A percentile compares a stretch with the other conserved stretches of the same genome.
Conservation (phyloP, 2,329 filamentous ascomycete genomes). For the Arthroderma sp. region DNA sequence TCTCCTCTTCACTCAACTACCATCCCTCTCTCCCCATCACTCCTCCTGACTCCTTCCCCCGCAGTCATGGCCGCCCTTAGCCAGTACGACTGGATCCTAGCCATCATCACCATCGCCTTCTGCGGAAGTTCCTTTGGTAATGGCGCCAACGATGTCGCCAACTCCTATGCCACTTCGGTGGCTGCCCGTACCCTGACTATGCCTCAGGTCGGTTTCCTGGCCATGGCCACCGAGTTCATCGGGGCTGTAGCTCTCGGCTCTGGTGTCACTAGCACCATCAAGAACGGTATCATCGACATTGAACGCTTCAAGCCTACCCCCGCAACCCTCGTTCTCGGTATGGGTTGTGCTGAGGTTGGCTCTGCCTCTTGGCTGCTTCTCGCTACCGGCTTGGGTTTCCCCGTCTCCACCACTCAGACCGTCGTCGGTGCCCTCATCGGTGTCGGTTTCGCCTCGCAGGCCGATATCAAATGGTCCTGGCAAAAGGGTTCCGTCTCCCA, state of each 20-base stretch:
- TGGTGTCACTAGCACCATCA: constrained; percentile 32
- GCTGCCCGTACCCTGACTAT: constrained; percentile 40
- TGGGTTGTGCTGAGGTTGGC: constrained; percentile 26
- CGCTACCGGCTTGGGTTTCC: constrained; percentile 24
- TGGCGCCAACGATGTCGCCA: constrained; percentile 40
- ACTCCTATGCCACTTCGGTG: constrained; percentile 41
- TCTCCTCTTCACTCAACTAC: neutral
- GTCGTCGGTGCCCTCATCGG: constrained; percentile 26
- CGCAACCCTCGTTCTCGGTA: constrained; percentile 27
- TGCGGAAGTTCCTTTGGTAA: constrained; percentile 25
- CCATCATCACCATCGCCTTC: constrained; percentile 27
- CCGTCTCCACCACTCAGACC: constrained; percentile 32
- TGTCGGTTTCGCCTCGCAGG: constrained; percentile 20
- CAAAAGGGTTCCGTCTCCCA: constrained; percentile 33
- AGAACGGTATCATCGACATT: constrained; percentile 31
- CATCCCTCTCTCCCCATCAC: neutral
- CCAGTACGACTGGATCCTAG: constrained; percentile 29
- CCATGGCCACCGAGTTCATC: constrained; percentile 38
- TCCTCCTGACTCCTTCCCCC: neutral
- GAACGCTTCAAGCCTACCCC: constrained; percentile 24
- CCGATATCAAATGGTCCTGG: constrained; percentile 31
- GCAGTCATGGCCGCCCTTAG: constrained; percentile 11
- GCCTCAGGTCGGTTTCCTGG: constrained; percentile 38
- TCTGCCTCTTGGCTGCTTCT: constrained; percentile 26
- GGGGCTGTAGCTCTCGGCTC: constrained; percentile 41